Evolutionary conservation across 2,329 filamentous ascomycete genomes (phyloP).

Genomic region (Talaromyces sp.): DNA sequence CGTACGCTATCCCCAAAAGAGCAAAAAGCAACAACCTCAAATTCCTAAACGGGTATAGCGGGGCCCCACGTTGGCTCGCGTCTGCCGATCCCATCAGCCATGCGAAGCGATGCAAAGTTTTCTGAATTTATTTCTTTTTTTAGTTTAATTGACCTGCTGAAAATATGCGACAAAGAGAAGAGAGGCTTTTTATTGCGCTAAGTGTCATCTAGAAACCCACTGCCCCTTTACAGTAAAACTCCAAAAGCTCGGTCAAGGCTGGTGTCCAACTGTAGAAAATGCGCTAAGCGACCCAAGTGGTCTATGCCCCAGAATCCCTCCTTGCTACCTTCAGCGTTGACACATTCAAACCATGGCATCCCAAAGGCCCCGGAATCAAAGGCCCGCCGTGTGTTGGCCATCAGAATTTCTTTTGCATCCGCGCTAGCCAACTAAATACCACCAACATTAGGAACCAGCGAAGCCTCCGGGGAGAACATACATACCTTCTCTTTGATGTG

Average conservation of each 20-base stretch:
- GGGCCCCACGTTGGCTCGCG: too few species aligned
- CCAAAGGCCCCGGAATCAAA: slow-evolving; percentile 61
- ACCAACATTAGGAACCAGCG: neutral
- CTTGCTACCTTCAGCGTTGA: slow-evolving; percentile 55
- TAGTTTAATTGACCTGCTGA: too few species aligned
- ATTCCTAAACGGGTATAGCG: too few species aligned
- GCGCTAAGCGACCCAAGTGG: slow-evolving; percentile 58
- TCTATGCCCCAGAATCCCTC: slow-evolving; percentile 65
- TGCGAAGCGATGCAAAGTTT: too few species aligned
- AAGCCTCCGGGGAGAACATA: too few species aligned
- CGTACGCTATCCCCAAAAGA: too few species aligned
- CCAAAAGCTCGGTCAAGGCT: neutral
- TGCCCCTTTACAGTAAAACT: neutral
- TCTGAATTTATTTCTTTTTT: too few species aligned
- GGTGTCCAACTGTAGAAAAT: slow-evolving; percentile 55
- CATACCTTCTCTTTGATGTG: neutral
- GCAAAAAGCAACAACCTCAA: too few species aligned
- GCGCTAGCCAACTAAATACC: neutral
- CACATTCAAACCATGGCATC: slow-evolving; percentile 61
- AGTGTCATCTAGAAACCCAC: neutral
- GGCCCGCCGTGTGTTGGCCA: slow-evolving; percentile 54
- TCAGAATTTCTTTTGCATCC: slow-evolving; percentile 46
- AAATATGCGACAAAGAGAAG: too few species aligned
- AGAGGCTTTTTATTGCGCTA: too few species aligned
- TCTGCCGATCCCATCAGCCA: too few species aligned